Evolutionary conservation across 2,329 filamentous ascomycete genomes (phyloP).

Genomic region (Trichoderma atrobrunneum): DNA sequence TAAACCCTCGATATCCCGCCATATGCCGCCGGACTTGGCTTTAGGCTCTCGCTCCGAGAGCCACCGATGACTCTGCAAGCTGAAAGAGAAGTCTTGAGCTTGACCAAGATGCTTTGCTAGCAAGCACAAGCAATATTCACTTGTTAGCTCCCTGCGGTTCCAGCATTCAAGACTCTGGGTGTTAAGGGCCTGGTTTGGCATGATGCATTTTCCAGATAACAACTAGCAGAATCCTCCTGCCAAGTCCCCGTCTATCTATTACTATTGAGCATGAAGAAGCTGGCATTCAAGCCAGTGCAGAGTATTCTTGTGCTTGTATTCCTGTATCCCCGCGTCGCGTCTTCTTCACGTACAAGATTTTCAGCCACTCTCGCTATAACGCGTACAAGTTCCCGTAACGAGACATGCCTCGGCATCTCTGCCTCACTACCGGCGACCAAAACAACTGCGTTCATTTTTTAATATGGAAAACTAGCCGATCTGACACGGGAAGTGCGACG

Average conservation of each 20-base stretch:
- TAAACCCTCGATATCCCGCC: neutral
- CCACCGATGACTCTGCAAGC: neutral
- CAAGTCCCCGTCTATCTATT: neutral
- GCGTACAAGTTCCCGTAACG: neutral
- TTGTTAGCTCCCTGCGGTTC: neutral
- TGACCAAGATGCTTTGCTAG: neutral
- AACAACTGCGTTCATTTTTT: neutral
- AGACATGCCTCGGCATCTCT: slow-evolving; percentile 8
- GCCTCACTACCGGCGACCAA: neutral
- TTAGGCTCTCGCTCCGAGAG: neutral
- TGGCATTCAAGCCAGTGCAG: neutral
- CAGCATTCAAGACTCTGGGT: neutral
- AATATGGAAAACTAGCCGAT: neutral
- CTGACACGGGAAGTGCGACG: neutral
- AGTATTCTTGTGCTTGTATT: neutral
- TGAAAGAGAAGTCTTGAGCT: neutral
- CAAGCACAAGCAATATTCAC: neutral
- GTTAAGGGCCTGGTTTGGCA: neutral
- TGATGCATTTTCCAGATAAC: neutral
- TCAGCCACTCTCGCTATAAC: neutral
- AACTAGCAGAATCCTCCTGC: neutral
- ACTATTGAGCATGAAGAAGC: neutral
- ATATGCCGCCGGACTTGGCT: neutral
- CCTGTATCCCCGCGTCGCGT: neutral
- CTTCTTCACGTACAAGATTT: neutral